phyloP scores from a whole-genome alignment of 306 rosid genomes.

The Cucumis melo region DNA sequence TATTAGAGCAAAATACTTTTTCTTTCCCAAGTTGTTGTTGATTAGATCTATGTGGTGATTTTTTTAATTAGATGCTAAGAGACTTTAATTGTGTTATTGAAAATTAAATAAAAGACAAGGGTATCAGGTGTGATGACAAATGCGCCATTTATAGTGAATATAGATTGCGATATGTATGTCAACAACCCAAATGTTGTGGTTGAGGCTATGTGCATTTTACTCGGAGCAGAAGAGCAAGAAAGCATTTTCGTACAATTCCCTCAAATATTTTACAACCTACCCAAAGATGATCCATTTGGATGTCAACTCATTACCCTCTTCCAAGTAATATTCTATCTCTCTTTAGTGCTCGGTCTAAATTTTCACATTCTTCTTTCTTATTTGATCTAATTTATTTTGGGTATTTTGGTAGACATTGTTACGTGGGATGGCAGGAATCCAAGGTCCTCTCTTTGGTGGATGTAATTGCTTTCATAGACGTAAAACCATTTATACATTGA shows the following conservation, averaged over 20 bases:
- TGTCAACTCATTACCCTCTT: background rate
- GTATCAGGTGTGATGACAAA: conserved; percentile 56
- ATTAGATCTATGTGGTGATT: background rate
- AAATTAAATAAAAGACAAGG: conserved; percentile 22
- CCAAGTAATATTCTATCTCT: background rate
- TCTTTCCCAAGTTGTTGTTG: too few species aligned
- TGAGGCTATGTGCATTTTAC: conserved; percentile 18
- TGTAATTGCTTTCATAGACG: conserved; percentile 12
- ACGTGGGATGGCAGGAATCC: conserved; percentile 11
- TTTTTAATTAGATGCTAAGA: background rate
- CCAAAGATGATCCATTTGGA: conserved; percentile 54
- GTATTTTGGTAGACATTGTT: background rate
- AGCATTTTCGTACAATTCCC: conserved; percentile 40
- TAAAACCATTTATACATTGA: conserved; percentile 3
- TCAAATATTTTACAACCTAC: conserved; percentile 22
- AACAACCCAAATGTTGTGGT: conserved; percentile 32
- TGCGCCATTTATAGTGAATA: conserved; percentile 43
- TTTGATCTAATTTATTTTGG: background rate
- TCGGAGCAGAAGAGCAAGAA: background rate
- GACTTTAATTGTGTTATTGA: background rate
- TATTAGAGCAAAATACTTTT: too few species aligned
- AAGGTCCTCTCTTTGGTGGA: conserved; percentile 10
- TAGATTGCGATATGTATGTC: conserved; percentile 59
- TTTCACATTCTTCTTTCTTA: background rate
- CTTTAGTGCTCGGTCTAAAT: background rate